These are phyloP conservation scores for Phoma sp. DNA, from an alignment of 2,329 filamentous ascomycete genomes.

Conservation along the genomic window DNA sequence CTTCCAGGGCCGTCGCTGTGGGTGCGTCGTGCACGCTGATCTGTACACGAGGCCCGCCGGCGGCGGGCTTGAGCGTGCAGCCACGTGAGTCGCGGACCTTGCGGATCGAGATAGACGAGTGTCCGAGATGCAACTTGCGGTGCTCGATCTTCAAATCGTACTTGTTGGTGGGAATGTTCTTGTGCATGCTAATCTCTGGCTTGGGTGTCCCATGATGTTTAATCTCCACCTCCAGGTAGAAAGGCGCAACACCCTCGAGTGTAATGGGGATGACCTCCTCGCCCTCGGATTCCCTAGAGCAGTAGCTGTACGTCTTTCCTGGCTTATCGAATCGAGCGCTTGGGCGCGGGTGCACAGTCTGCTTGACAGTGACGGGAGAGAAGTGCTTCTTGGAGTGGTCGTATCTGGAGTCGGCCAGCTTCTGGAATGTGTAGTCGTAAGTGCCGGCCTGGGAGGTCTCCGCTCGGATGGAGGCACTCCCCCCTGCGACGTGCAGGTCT, in stretches of 20 bases:
- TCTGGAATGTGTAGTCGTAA: slow-evolving; percentile 85
- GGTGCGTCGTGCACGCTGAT: slow-evolving; percentile 94
- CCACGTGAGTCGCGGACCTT: slow-evolving; percentile 87
- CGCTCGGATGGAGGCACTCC: slow-evolving; percentile 79
- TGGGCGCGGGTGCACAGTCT: slow-evolving; percentile 84
- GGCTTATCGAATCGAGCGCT: slow-evolving; percentile 82
- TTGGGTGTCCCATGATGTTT: slow-evolving; percentile 84
- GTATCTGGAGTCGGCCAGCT: slow-evolving; percentile 86
- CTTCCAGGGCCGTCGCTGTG: slow-evolving; percentile 85
- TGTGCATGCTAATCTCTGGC: slow-evolving; percentile 81
- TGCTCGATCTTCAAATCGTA: slow-evolving; percentile 87
- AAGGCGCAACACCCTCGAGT: slow-evolving; percentile 83
- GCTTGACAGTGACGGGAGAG: slow-evolving; percentile 72
- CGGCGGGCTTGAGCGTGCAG: slow-evolving; percentile 75
- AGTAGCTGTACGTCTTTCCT: slow-evolving; percentile 94
- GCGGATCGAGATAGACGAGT: slow-evolving; percentile 85
- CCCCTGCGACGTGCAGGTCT: slow-evolving; percentile 77
- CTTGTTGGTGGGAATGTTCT: slow-evolving; percentile 75
- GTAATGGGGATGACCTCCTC: slow-evolving; percentile 89
- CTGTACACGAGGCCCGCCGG: slow-evolving; percentile 77
- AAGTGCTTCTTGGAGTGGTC: slow-evolving; percentile 72
- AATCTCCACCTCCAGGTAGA: slow-evolving; percentile 89
- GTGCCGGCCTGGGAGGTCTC: slow-evolving; percentile 83
- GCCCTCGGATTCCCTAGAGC: slow-evolving; percentile 79
- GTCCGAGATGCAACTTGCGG: slow-evolving; percentile 83